phyloP scores from a whole-genome alignment of 345 rosid species.

The Durio zibethinus region DNA sequence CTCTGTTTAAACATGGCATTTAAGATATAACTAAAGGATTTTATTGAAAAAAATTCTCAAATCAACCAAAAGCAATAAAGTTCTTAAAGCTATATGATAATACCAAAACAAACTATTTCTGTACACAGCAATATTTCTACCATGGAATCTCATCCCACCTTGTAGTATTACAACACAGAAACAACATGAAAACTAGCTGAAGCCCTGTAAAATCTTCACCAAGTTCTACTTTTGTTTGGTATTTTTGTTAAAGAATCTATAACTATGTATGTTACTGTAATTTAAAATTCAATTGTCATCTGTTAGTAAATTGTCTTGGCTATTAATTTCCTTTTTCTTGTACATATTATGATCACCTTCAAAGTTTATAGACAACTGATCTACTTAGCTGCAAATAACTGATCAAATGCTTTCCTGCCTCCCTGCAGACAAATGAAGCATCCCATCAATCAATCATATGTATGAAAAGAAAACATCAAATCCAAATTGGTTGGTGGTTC shows the following conservation, averaged over 20 bases:
- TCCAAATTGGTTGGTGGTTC: not conserved
- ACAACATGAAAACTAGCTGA: not conserved
- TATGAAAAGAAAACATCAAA: not conserved
- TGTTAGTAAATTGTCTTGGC: not conserved
- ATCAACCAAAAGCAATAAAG: not conserved
- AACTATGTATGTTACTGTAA: not conserved
- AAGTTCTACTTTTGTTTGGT: not conserved
- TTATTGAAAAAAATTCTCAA: not conserved
- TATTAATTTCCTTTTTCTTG: not conserved
- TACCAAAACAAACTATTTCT: not conserved
- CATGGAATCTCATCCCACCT: not conserved
- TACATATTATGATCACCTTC: not conserved
- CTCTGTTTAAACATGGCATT: too few relatives aligned
- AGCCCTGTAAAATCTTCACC: constrained; percentile 10
- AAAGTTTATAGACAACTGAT: not conserved
- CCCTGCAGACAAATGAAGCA: not conserved
- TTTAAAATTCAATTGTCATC: not conserved
- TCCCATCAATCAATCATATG: not conserved
- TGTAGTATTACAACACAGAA: not conserved
- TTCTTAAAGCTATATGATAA: not conserved
- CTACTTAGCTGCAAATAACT: not conserved
- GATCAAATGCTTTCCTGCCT: not conserved
- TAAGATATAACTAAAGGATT: too few relatives aligned
- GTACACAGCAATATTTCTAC: not conserved
- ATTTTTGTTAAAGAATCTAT: not conserved